Evolutionary conservation across 495 filamentous ascomycete species (phyloP).

Genomic region (Penicillium soppii): DNA sequence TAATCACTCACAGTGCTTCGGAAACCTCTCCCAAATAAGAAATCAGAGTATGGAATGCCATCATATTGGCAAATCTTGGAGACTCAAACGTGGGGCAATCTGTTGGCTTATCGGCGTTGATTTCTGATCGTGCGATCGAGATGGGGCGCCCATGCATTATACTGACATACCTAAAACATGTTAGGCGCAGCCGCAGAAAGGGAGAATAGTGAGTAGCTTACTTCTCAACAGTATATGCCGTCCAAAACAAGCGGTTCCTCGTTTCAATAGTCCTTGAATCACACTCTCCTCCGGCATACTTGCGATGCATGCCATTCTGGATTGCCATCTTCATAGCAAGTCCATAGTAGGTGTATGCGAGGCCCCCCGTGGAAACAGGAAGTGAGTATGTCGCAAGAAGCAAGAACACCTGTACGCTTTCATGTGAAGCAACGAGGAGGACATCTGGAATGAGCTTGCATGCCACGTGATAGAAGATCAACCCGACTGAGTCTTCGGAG

Average conservation of each 20-base stretch:
- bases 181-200: neutral
- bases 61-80: slow-evolving; percentile 41
- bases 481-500: slow-evolving; percentile 48
- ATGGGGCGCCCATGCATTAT: slow-evolving; percentile 46
- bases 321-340: slow-evolving; percentile 50
- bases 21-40: slow-evolving; percentile 40
- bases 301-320: slow-evolving; percentile 53
- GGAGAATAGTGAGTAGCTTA: slow-evolving; percentile 4
- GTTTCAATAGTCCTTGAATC: slow-evolving; percentile 37
- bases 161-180: slow-evolving; percentile 23
- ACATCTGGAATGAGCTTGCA: slow-evolving; percentile 48
- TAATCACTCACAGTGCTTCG: slow-evolving; percentile 36
- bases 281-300: slow-evolving; percentile 37
- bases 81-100: slow-evolving; percentile 32
- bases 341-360: slow-evolving; percentile 49
- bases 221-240: slow-evolving; percentile 46
- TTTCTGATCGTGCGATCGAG: slow-evolving; percentile 38
- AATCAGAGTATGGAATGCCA: slow-evolving; percentile 39
- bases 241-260: slow-evolving; percentile 49
- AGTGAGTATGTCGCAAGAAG: slow-evolving; percentile 46
- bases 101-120: slow-evolving; percentile 43
- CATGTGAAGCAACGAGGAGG: slow-evolving; percentile 44
- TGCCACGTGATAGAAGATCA: slow-evolving; percentile 47
- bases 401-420: slow-evolving; percentile 49
- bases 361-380: slow-evolving; percentile 44